Base-by-base conservation (phyloP, 2,329 filamentous ascomycete species). In the Fusarium sp. region DNA sequence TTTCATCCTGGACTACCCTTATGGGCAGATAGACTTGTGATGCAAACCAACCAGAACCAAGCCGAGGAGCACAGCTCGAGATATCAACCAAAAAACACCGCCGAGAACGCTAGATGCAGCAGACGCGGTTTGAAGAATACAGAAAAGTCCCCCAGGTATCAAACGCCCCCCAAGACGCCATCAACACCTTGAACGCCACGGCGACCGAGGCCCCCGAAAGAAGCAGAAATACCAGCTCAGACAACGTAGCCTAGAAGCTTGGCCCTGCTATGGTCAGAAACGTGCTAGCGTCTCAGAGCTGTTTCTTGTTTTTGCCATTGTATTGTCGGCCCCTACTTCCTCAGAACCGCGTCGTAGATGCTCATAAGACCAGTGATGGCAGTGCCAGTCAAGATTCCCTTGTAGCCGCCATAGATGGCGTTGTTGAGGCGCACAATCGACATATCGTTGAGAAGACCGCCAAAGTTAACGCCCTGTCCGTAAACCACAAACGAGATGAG, bases 401-500 rank as follows among this genome's bases (percentile, higher is more conserved):
- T 87, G 83, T 91, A 93, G 69, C 93, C 93, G 50, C 92, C 93
- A 72, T 92, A 93, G 52, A 96, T 84, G 45, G 92, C 90, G 4
- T 84, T 83, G 75, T 92, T 89, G 72, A 96, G 90, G 64, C 89
- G 87, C 62, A 84, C 84, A 58, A 94, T 91, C 8, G 90, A 89
- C 18, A 85, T 83, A 31, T 87, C 85, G 67, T 89, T 87, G 67
- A 94, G 85, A 62, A 91, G 85, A 35, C 92, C 92, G 57, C 89
- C 86, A 65, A 92, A 89, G 57, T 88, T 89, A 60, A 89, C 87
- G 37, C 89, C 90, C 80, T 92, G 90, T 11, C 88, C 90, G 80
- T 95, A 98, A 20, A 98, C 91, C 37, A 96, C 88, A 82, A 93
- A 98, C 9, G 93, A 91, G 68, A 95, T 83, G 64, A 98, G 81